Base-by-base conservation (phyloP, 257 asterid genomes). In the Sherardia arvensis region DNA sequence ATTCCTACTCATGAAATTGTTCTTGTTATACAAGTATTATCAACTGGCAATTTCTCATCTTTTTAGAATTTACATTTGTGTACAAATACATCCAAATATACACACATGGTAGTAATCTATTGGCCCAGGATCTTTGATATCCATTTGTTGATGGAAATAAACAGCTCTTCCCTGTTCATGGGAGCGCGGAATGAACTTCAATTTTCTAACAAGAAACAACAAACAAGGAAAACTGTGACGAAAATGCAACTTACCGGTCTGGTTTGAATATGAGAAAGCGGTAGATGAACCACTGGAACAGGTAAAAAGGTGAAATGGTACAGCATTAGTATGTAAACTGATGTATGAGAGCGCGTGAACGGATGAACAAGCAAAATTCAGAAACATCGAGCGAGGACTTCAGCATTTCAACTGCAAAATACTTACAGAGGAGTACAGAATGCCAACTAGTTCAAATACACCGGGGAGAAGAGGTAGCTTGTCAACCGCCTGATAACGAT, bases 201-300 rank as follows among this genome's bases (percentile, higher is more conserved):
- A n/a, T n/a, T n/a, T n/a, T n/a, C n/a, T 26, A 63, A 7, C 26
- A 22, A 0, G 5, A 33, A 0, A 12, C 11, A 7, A 32, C 49
- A 21, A 68, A 30, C 48, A 4, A 1, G 59, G 59, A 61, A 1
- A 47, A 7, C 45, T 1, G 47, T 9, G 4, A 38, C 12, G 4
- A 38, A 26, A 53, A 57, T 56, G 32, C 33, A 72, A 45, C 86
- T 66, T 72, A 92, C 98, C 98, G 67, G 67, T 87, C 86, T 15
- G 98, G 98, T 77, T 83, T 92, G 93, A 86, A 92, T 64, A 92
- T 61, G 81, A 92, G 98, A 73, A 85, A 86, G 54, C 97, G 84
- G 73, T 92, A 86, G 23, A 84, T 72, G 80, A 92, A 89, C 97
- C 97, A 92, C 98, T 92, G 93, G 53, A 78, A 71, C 64, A 43